Evolutionary conservation across 306 rosid genomes (phyloP), one percentile per base, ranked within the genome.

Genomic region (Cajanus cajan): DNA sequence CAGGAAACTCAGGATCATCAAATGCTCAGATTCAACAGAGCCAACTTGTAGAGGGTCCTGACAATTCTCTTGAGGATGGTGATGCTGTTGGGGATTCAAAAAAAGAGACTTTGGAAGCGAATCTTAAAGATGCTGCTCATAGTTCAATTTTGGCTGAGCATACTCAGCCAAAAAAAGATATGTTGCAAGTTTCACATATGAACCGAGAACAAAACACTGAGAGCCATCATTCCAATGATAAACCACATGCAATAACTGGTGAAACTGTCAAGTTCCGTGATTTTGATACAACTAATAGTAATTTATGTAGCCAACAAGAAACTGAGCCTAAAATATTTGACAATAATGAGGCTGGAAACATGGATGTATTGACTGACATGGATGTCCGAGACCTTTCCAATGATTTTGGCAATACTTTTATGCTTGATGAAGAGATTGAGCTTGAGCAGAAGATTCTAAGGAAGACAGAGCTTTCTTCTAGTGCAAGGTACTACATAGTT

Each of bases 351-450:
- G 45, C 82, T 82, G 82, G 80, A 80, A 86, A 86, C 76, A 57
- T 45, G 44, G 84, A 80, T 62, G 78, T 19, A 55, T 86, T 77
- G 18, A 79, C 84, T 72, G 77, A 65, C 41, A 77, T 80, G 84
- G 87, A 88, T 80, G 78, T 83, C 58, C 83, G 80, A 69, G 90
- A 86, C 48, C 86, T 84, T 55, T 85, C 93, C 9, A 85, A 85
- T 79, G 96, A 95, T 86, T 95, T 95, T 84, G 83, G 90, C 34
- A 87, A 86, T 79, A 91, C 99, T 50, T 95, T 95, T 88, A 83
- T 95, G 99, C 91, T 95, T 8, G 99, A 95, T 71, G 99, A 95
- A 84, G 99, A 95, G 88, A 87, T 95, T 18, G 99, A 95, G 80
- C 84, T 90, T 13, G 99, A 93, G 85, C 95, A 87, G 80, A 89